A percentile compares a stretch with the other conserved stretches of the same genome.
Conservation (phyloP, 2,329 filamentous ascomycete species). For the Cladosporium halotolerans region DNA sequence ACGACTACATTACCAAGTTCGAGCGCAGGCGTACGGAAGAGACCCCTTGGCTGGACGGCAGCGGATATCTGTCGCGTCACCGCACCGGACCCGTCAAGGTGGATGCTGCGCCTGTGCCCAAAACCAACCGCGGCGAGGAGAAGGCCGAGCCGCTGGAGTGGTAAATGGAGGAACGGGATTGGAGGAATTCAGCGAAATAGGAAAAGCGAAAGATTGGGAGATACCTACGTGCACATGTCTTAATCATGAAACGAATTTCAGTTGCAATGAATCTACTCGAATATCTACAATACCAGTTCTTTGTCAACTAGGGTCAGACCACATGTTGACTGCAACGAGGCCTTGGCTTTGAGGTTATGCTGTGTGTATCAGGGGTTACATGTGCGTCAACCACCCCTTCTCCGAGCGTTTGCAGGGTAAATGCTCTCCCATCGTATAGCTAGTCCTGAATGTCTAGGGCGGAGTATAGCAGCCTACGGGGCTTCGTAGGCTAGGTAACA, state of each 20-base stretch:
- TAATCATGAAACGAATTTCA: constrained; percentile 7
- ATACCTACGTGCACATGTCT: not conserved
- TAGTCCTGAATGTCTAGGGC: no score
- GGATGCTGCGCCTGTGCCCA: constrained; percentile 66
- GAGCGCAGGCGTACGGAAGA: constrained; percentile 69
- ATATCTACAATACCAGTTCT: no score
- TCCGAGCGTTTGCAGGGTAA: no score
- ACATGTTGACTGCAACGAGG: no score
- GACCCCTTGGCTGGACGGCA: constrained; percentile 88
- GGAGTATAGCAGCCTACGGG: no score
- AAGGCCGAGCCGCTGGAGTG: constrained; percentile 84
- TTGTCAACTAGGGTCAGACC: no score
- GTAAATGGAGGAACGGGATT: constrained; percentile 42
- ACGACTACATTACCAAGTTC: constrained; percentile 79
- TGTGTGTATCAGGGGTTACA: no score
- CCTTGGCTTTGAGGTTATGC: no score
- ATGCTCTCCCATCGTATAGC: no score
- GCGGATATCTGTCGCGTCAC: constrained; percentile 63
- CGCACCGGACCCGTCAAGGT: constrained; percentile 55
- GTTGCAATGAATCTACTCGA: not conserved
- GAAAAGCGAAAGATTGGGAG: not conserved
- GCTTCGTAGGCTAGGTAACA: no score
- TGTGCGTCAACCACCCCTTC: no score
- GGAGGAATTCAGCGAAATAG: not conserved
- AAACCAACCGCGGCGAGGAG: constrained; percentile 80